Evolutionary conservation across 164 flowering plant genomes (phyloP), one percentile per base, ranked within the genome.

Genomic region (Pachysandra terminalis): DNA sequence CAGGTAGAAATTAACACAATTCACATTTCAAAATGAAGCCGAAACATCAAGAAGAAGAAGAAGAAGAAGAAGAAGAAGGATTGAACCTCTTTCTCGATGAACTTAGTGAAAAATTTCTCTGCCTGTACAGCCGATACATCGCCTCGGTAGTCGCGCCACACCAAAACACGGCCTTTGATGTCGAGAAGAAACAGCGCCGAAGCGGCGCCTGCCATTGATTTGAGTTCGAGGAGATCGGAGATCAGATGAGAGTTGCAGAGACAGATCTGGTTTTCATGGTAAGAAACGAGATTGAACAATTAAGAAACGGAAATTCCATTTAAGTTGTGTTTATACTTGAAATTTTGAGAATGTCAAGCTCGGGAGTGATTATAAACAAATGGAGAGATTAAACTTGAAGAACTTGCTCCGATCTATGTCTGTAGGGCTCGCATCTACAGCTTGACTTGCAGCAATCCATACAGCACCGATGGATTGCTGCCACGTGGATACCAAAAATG

Each of bases 161-260:
- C 91, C 60, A 94, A 83, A 53, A 94, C 96, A 15, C 97, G 87
- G 57, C 98, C 98, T 73, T 91, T 94, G 75, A 94, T 91, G 75
- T 94, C 98, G 14, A 94, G 86, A 40, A 94, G 93, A 78, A 94
- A 94, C 57, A 94, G 87, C 73, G 98, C 97, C 71, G 98, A 94
- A 37, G 80, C 96, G 62, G 97, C 98, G 61, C 96, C 98, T 22
- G 97, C 85, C 98, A 93, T 92, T 61, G 60, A 63, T 72, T 13
- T 10, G 65, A 59, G 6, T 23, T 59, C 19, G 49, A 27, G 32
- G 32, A 17, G 79, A 69, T 63, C 63, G 23, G 68, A 17, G 56
- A 68, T 70, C 68, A 68, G 71, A 71, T 75, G 68, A 21, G 66
- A 41, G 55, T 27, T 32, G 51, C 16, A 56, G 67, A 62, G 13